A percentile compares a stretch with the other conserved stretches of the same genome.
These are phyloP conservation scores for Pleurotus ostreatus DNA, from an alignment of 768 basidiomycete genomes.

Conservation along the genomic window DNA sequence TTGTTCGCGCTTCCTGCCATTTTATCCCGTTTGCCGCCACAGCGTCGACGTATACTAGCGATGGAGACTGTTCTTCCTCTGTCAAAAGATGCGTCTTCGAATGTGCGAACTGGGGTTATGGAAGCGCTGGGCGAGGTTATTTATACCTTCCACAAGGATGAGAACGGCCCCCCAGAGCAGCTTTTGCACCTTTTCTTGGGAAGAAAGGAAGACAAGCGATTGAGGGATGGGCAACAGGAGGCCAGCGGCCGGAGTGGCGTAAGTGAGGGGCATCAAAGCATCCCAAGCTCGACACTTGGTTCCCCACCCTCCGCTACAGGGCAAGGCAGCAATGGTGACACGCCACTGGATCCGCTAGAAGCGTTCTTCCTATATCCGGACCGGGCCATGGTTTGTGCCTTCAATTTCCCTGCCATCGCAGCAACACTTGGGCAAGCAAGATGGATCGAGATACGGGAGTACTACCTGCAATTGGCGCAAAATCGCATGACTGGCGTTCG, in stretches of 20 bases:
- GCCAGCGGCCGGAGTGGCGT: constrained; percentile 12
- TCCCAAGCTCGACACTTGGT: constrained; percentile 14
- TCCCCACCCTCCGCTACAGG: not conserved
- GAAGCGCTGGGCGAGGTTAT: constrained; percentile 90
- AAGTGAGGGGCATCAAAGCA: not conserved
- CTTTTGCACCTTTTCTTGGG: constrained; percentile 79
- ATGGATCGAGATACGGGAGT: constrained; percentile 70
- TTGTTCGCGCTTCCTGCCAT: constrained; percentile 83
- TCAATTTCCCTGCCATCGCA: constrained; percentile 89
- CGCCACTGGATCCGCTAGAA: constrained; percentile 23
- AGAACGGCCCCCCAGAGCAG: constrained; percentile 65
- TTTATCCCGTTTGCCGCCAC: constrained; percentile 56
- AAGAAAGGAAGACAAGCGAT: constrained; percentile 36
- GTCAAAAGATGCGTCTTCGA: constrained; percentile 54
- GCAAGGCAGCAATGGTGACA: constrained; percentile 1
- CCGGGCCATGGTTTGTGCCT: constrained; percentile 76
- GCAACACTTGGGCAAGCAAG: constrained; percentile 72
- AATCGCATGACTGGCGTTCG: constrained; percentile 61
- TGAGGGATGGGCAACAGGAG: constrained; percentile 34
- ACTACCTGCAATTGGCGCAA: constrained; percentile 64
- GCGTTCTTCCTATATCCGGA: constrained; percentile 61
- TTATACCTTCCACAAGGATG: constrained; percentile 68
- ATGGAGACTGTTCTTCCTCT: constrained; percentile 62
- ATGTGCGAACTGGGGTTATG: constrained; percentile 75
- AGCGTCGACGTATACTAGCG: constrained; percentile 59